phyloP scores from a whole-genome alignment of 495 filamentous ascomycete species.

The Darksidea phi region DNA sequence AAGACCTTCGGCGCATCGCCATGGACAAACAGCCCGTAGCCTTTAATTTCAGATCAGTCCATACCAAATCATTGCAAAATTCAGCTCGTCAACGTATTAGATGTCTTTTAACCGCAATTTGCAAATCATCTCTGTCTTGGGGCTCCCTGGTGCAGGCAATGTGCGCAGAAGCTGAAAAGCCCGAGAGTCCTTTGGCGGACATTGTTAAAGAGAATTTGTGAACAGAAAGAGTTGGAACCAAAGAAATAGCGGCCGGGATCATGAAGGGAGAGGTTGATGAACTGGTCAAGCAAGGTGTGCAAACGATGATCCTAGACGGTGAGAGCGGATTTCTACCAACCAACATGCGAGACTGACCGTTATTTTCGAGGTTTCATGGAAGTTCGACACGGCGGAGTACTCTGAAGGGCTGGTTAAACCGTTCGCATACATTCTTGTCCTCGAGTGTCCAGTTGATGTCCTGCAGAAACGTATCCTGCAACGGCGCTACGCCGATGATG shows the following conservation, averaged over 20 bases:
- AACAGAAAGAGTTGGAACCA: not conserved
- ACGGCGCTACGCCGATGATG: not conserved
- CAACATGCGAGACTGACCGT: not conserved
- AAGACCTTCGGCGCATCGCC: too few relatives aligned
- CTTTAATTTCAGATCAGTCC: too few relatives aligned
- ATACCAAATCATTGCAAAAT: too few relatives aligned
- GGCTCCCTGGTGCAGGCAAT: not conserved
- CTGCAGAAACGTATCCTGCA: not conserved
- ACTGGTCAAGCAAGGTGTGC: too few relatives aligned
- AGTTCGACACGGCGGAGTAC: not conserved
- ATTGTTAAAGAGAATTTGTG: not conserved
- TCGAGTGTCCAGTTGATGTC: not conserved
- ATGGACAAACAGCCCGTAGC: too few relatives aligned
- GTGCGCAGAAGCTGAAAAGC: not conserved
- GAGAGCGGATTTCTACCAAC: not conserved
- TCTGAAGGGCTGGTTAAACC: not conserved
- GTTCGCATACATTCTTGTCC: not conserved
- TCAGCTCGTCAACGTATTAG: too few relatives aligned
- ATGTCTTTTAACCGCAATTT: too few relatives aligned
- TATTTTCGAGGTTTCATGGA: not conserved
- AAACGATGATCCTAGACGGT: not conserved
- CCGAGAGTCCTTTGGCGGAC: not conserved
- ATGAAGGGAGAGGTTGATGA: not conserved
- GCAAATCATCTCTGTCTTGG: not conserved
- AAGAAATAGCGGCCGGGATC: not conserved